Evolutionary conservation across 805 yeast genomes (phyloP).

Genomic region (Ogataea minuta): DNA sequence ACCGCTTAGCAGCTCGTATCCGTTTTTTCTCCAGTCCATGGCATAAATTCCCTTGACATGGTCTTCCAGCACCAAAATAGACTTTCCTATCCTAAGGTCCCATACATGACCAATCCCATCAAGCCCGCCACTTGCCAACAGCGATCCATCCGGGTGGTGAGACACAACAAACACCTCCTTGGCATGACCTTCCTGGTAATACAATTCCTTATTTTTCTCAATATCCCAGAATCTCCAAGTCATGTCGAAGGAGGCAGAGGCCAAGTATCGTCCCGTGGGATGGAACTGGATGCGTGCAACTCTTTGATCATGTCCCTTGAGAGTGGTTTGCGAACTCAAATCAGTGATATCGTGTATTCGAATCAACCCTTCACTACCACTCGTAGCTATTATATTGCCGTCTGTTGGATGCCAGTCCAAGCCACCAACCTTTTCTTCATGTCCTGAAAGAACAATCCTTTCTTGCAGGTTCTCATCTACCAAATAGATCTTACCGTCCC

Average conservation of each 20-base stretch:
- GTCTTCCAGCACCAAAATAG: slow-evolving; percentile 54
- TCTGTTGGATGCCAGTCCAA: slow-evolving; percentile 52
- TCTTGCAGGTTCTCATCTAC: slow-evolving; percentile 41
- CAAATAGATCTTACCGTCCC: slow-evolving; percentile 73
- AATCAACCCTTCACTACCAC: slow-evolving; percentile 47
- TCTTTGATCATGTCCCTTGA: slow-evolving; percentile 50
- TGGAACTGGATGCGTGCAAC: slow-evolving; percentile 63
- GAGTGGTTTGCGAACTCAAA: slow-evolving; percentile 8
- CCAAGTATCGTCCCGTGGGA: slow-evolving; percentile 56
- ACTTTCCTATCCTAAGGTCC: slow-evolving; percentile 82
- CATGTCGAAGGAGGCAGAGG: slow-evolving; percentile 75
- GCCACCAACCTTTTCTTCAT: slow-evolving; percentile 67
- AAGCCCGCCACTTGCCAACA: slow-evolving; percentile 72
- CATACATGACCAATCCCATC: slow-evolving; percentile 75
- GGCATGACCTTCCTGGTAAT: slow-evolving; percentile 83
- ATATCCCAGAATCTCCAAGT: slow-evolving; percentile 92
- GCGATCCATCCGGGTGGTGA: slow-evolving; percentile 75
- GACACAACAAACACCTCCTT: slow-evolving; percentile 62
- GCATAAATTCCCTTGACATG: slow-evolving; percentile 73
- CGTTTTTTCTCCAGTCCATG: slow-evolving; percentile 73
- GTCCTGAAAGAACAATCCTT: slow-evolving; percentile 38
- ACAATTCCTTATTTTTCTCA: slow-evolving; percentile 44
- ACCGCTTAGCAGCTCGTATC: slow-evolving; percentile 75
- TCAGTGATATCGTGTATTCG: slow-evolving; percentile 9
- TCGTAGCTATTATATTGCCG: slow-evolving; percentile 33